Base-by-base conservation (phyloP, 331 rosid species). In the Arachis monticola region DNA sequence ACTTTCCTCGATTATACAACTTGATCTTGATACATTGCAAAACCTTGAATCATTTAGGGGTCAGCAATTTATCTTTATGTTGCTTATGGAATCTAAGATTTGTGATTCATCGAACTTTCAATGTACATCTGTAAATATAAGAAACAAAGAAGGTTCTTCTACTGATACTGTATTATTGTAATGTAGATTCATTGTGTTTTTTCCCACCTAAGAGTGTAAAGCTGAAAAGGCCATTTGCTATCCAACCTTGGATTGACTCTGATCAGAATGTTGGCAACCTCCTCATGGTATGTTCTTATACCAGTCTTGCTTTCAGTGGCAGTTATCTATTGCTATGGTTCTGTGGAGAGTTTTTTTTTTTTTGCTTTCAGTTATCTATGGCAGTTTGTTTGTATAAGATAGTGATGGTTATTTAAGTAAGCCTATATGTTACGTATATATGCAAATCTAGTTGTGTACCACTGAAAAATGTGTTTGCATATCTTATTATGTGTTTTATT, bases 201-300 rank as follows among this genome's bases (percentile, higher is more conserved):
- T 95, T 95, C 82, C 99, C 99, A 53, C 98, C 93, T 6, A 84
- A 80, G 81, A 78, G 89, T 60, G 84, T 92, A 77, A 90, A 79
- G 77, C 80, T 90, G 85, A 95, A 81, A 83, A 90, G 69, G 69
- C 92, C 98, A 58, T 92, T 95, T 82, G 85, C 91, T 60, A 76
- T 92, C 57, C 90, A 89, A 64, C 99, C 99, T 2, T 95, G 99
- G 99, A 84, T 73, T 45, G 80, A 86, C 87, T 90, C 96, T 44
- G 99, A 92, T 81, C 85, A 86, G 83, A 89, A 90, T 83, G 82
- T 92, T 73, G 98, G 99, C 71, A 89, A 90, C 91, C 93, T 92
- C 79, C 91, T 95, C 82, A 95, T 92, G 98, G 99, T 95, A 83
- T 52, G 83, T 55, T 32, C 13, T 38, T 74, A 38, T 46, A 2